A percentile compares a stretch with the other conserved stretches of the same genome.
phyloP scores from a whole-genome alignment of 176 grass and related monocot species.

The Oryza longistaminata region DNA sequence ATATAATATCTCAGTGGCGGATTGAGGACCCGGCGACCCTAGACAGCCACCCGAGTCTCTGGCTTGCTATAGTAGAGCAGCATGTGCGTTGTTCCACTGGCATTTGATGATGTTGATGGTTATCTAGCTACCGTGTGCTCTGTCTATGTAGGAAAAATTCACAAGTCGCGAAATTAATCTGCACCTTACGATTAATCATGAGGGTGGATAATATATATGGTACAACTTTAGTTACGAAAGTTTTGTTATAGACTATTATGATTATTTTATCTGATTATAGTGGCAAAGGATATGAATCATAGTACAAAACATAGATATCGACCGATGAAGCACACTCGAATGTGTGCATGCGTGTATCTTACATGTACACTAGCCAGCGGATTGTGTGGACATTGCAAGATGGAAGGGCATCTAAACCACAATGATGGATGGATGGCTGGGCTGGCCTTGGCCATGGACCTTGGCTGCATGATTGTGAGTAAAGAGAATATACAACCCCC shows the following conservation, averaged over 20 bases:
- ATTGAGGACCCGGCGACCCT: no score
- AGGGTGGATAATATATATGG: not conserved
- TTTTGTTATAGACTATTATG: not conserved
- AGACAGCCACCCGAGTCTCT: no score
- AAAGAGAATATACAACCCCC: conserved; percentile 63
- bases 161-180: no score
- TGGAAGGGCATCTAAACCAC: conserved; percentile 36
- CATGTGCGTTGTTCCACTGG: no score
- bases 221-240: not conserved
- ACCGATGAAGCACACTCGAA: not conserved
- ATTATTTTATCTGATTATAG: not conserved
- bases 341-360: not conserved
- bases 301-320: not conserved
- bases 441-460: conserved; percentile 9
- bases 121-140: no score
- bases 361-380: not conserved
- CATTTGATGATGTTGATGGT: no score
- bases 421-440: not conserved
- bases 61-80: no score
- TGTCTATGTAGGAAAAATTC: no score
- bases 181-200: not conserved
- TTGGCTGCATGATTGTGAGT: conserved; percentile 39
- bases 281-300: not conserved
- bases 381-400: conserved; percentile 44
- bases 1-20: no score